Conservation (phyloP, 192 early-diverging fungal species). For the Diversispora eburnea region DNA sequence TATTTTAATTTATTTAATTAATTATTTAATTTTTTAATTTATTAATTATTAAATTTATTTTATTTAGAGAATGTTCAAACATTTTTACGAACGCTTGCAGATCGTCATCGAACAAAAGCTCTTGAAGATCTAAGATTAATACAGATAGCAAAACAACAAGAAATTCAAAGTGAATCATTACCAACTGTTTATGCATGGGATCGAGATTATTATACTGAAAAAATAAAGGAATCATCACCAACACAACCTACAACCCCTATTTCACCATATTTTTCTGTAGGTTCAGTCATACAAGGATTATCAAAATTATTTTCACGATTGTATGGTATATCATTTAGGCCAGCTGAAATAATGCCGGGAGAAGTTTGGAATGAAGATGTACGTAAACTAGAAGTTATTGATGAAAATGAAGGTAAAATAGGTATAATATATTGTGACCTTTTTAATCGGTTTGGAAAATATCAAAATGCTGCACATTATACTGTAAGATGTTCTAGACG, state of each 20-base stretch:
- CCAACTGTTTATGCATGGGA: conserved; percentile 76
- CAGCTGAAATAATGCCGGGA: conserved; percentile 61
- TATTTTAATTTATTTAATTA: too few relatives aligned
- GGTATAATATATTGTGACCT: conserved; percentile 96
- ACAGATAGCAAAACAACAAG: conserved; percentile 38
- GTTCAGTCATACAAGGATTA: conserved; percentile 80
- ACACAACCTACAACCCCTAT: conserved; percentile 46
- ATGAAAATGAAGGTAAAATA: conserved; percentile 80
- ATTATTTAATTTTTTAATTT: too few relatives aligned
- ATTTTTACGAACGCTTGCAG: conserved; percentile 75
- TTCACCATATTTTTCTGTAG: conserved; percentile 81
- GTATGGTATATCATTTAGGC: conserved; percentile 84
- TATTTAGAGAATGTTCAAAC: conserved; percentile 66
- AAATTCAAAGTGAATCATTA: conserved; percentile 2
- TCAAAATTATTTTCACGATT: conserved; percentile 80
- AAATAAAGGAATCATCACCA: conserved; percentile 38
- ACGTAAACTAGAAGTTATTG: conserved; percentile 84
- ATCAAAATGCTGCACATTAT: conserved; percentile 91
- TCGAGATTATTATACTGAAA: conserved; percentile 64
- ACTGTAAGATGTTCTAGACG: conserved; percentile 87
- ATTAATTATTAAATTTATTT: too few relatives aligned
- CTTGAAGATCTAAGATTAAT: conserved; percentile 51
- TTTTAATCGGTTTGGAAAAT: conserved; percentile 71
- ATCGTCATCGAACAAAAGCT: conserved; percentile 56
- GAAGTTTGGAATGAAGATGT: conserved; percentile 93